Evolutionary conservation across 768 basidiomycete species (phyloP), one percentile per base, ranked within the genome.

Genomic region (Jaapia argillacea): DNA sequence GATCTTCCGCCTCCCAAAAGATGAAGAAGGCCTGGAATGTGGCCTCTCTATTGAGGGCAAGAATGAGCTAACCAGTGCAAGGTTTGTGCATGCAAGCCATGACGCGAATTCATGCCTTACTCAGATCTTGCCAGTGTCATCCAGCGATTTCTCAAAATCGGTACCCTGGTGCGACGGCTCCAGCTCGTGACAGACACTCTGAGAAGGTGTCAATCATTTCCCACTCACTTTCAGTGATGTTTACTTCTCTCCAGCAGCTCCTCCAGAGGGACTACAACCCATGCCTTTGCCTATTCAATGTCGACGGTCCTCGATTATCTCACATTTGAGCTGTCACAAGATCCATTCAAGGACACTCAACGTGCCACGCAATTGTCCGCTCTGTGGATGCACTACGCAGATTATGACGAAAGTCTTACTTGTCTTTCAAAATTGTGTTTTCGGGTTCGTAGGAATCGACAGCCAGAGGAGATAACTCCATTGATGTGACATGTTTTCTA

Each of bases 121-220:
- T 47, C 23, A 44, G 21, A 2, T 40, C 37, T 21, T 14, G 21
- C 35, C 46, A 87, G 85, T 57, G 55, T 83, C 4, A 58, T 78
- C 20, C 59, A 64, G 27, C 71, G 80, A 4, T 89, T 89, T 58
- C 47, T 85, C 24, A 69, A 65, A 5, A 78, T 90, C 39, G 87
- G 87, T 5, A 77, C 76, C 1, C 57, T 79, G 2, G 55, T 84
- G 28, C 75, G 85, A 36, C 73, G 87, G 18, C 54, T 89, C 5
- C 85, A 90, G 41, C 58, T 61, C 2, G 55, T 85, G 3, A 49
- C 79, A 3, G 57, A 59, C 13, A 48, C 51, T 5, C 55, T 82
- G n/a, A 33, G 16, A 16, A 16, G 10, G n/a, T n/a, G n/a, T n/a
- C n/a, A n/a, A n/a, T n/a, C n/a, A n/a, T n/a, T n/a, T n/a, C n/a